Conservation (phyloP, 2,329 filamentous ascomycete species). For the Colletotrichum chrysophilum region DNA sequence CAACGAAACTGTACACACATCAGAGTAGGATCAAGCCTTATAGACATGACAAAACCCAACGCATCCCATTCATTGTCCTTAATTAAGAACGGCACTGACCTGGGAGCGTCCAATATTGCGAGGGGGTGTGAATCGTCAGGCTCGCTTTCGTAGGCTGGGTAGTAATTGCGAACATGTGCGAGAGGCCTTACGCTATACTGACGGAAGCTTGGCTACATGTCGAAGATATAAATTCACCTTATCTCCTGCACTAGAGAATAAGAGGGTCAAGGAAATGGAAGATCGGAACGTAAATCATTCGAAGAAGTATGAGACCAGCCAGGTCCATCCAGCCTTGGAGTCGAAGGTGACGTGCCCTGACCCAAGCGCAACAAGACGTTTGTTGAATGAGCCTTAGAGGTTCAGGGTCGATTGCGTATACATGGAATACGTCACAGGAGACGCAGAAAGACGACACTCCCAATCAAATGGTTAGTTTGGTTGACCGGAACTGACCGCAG, state of each 20-base stretch:
- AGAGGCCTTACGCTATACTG: not conserved
- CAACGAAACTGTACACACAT: constrained; percentile 11
- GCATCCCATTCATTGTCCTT: not conserved
- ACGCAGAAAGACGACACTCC: not conserved
- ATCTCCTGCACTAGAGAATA: accelerated
- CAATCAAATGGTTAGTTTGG: too few species aligned
- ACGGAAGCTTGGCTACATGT: accelerated
- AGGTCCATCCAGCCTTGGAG: not conserved
- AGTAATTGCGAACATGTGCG: accelerated
- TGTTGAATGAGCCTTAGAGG: not conserved
- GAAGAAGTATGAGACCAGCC: not conserved
- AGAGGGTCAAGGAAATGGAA: not conserved
- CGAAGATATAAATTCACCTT: not conserved
- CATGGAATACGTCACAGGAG: not conserved
- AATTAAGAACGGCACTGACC: accelerated
- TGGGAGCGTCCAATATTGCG: not conserved
- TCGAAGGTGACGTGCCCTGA: not conserved
- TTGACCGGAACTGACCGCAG: too few species aligned
- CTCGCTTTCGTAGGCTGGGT: too few species aligned
- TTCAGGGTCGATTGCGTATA: not conserved
- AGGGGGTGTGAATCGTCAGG: too few species aligned
- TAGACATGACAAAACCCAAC: not conserved
- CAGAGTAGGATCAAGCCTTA: not conserved
- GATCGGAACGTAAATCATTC: accelerated
- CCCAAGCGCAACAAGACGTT: accelerated